These are phyloP conservation scores for Xylaria sp. DNA, from an alignment of 2,329 filamentous ascomycete genomes.

Conservation along the genomic window DNA sequence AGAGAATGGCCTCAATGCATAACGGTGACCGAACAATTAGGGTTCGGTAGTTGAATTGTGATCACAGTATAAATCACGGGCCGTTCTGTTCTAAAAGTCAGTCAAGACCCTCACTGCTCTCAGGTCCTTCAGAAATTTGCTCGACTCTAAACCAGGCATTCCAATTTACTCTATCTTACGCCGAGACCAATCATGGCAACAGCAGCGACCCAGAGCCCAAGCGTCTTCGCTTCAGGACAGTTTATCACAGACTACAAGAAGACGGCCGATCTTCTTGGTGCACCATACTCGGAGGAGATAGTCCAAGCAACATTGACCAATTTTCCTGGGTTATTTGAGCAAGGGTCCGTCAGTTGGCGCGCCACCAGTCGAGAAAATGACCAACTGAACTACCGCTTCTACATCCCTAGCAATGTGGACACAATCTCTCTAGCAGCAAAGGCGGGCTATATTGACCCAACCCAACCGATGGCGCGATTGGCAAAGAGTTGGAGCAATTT, in stretches of 20 bases:
- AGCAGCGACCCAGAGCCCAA: not conserved
- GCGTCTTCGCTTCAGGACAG: not conserved
- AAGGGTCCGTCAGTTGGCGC: constrained; percentile 4
- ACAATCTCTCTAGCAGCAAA: constrained; percentile 1
- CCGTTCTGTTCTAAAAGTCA: not conserved
- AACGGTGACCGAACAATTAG: no score
- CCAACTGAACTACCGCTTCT: constrained; percentile 8
- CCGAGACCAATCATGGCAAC: not conserved
- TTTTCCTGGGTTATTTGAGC: constrained; percentile 7
- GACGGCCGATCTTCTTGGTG: constrained; percentile 1
- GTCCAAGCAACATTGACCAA: not conserved
- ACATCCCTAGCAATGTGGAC: constrained; percentile 3
- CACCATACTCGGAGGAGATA: constrained; percentile 1
- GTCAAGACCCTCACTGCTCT: not conserved
- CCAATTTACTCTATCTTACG: not conserved
- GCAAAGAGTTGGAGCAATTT: constrained; percentile 1
- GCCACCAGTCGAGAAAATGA: constrained; percentile 1
- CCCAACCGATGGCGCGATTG: not conserved
- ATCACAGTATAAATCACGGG: not conserved
- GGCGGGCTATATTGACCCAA: constrained; percentile 5
- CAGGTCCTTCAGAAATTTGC: not conserved
- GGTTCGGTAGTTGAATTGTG: no score
- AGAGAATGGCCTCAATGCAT: not conserved
- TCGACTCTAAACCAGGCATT: not conserved
- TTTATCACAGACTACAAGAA: constrained; percentile 4